Conservation (phyloP, 1,284 basidiomycete species). For the Volvariella volvacea region DNA sequence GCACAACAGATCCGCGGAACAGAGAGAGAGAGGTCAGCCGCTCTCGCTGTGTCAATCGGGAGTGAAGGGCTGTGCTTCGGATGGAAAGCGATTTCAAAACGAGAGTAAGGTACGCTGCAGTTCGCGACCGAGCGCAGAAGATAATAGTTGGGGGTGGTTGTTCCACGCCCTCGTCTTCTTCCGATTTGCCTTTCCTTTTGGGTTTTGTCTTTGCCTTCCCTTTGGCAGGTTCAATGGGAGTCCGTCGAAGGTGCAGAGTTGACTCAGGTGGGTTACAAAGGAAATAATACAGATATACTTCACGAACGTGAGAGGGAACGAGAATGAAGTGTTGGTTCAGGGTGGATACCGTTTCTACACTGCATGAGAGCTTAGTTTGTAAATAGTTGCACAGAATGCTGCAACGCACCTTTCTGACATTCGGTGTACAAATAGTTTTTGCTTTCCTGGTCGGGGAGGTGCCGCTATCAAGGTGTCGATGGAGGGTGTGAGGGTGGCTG, state of each 20-base stretch:
- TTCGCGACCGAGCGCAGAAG: constrained; percentile 84
- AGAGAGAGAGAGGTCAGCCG: constrained; percentile 77
- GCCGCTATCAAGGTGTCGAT: constrained; percentile 79
- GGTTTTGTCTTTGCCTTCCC: constrained; percentile 24
- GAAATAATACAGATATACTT: constrained; percentile 88
- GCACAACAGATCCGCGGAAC: constrained; percentile 87
- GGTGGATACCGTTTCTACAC: constrained; percentile 80
- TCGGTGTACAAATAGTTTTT: constrained; percentile 83
- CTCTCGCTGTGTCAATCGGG: constrained; percentile 86
- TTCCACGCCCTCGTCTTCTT: constrained; percentile 45
- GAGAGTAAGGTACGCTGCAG: constrained; percentile 84
- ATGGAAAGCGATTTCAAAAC: constrained; percentile 78
- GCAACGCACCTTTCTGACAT: constrained; percentile 65
- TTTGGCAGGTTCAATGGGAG: constrained; percentile 44
- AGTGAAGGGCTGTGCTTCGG: constrained; percentile 87
- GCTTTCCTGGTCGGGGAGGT: constrained; percentile 75
- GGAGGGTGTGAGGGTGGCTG: constrained; percentile 87
- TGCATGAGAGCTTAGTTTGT: constrained; percentile 23
- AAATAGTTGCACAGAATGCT: neutral
- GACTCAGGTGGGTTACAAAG: constrained; percentile 85
- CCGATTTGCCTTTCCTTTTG: constrained; percentile 29
- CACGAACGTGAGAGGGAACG: constrained; percentile 92
- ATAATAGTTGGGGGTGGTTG: constrained; percentile 93
- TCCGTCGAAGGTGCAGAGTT: constrained; percentile 58
- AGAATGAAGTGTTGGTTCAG: constrained; percentile 90